Evolutionary conservation across 495 filamentous ascomycete species (phyloP).

Genomic region (Penicillium daleae): DNA sequence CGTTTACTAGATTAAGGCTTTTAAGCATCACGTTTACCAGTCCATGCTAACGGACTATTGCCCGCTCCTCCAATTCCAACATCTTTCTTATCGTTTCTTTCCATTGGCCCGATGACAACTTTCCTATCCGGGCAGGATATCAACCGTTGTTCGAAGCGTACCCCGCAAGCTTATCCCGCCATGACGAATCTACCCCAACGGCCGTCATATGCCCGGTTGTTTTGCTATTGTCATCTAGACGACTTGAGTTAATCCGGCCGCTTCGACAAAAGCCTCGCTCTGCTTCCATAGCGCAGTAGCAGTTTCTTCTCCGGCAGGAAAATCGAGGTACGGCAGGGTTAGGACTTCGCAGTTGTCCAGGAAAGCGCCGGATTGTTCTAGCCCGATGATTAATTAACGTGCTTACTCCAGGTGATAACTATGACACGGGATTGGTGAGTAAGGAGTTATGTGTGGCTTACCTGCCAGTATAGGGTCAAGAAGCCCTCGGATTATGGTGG

Average conservation of each 20-base stretch:
- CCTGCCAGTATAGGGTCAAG: slow-evolving; percentile 31
- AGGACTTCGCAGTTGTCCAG: slow-evolving; percentile 38
- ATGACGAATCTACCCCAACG: not conserved
- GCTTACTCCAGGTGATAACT: not conserved
- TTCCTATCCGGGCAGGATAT: slow-evolving; percentile 6
- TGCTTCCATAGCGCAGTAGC: slow-evolving; percentile 51
- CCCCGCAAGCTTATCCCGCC: not conserved
- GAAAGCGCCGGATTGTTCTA: slow-evolving; percentile 33
- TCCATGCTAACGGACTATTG: slow-evolving; percentile 14
- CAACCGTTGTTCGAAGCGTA: not conserved
- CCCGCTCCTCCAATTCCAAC: slow-evolving; percentile 15
- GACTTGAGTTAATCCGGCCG: not conserved
- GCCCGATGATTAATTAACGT: not conserved
- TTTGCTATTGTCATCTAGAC: not conserved
- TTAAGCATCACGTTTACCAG: not conserved
- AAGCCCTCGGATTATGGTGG: slow-evolving; percentile 26
- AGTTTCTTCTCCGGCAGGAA: slow-evolving; percentile 38
- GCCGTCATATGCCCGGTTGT: not conserved
- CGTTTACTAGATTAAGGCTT: not conserved
- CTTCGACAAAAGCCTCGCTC: slow-evolving; percentile 52
- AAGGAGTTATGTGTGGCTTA: slow-evolving; percentile 8
- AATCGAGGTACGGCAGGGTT: slow-evolving; percentile 27
- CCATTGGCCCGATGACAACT: slow-evolving; percentile 7
- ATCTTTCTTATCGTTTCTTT: slow-evolving; percentile 5
- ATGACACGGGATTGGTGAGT: not conserved